Conservation (phyloP, 768 basidiomycete genomes). For the Boletus sp. region DNA sequence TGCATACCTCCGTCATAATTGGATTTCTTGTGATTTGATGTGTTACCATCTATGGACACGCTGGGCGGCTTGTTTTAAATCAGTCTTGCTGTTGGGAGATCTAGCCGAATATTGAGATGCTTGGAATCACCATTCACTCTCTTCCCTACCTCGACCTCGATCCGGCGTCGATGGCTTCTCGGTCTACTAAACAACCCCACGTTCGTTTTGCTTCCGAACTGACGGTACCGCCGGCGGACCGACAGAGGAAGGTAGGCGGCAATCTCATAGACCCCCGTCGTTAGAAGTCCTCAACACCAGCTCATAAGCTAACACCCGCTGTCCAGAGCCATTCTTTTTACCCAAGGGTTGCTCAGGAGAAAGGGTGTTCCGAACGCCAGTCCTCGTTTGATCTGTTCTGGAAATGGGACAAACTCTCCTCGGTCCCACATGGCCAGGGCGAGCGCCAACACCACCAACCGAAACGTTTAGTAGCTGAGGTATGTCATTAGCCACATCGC, state of each 20-base stretch:
- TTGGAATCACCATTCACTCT: not conserved
- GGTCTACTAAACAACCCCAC: constrained; percentile 15
- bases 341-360: constrained; percentile 41
- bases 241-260: constrained; percentile 30
- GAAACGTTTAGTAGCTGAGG: constrained; percentile 5
- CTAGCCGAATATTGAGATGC: not conserved
- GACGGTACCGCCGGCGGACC: constrained; percentile 31
- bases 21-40: constrained; percentile 2
- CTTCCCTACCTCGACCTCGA: constrained; percentile 1
- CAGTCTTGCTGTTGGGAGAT: not conserved
- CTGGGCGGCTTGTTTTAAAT: constrained; percentile 7
- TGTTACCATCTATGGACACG: not conserved
- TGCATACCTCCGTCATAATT: constrained; percentile 13
- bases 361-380: constrained; percentile 31
- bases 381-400: constrained; percentile 39
- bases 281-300: too few species aligned
- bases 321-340: constrained; percentile 31
- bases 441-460: not conserved
- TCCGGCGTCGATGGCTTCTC: constrained; percentile 23
- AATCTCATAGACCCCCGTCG: not conserved
- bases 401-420: constrained; percentile 31
- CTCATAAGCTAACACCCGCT: not conserved
- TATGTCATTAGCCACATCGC: not conserved
- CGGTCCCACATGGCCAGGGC: constrained; percentile 2
- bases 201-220: constrained; percentile 34